Base-by-base conservation (phyloP, 176 grass and related monocot species). In the Poa annua region DNA sequence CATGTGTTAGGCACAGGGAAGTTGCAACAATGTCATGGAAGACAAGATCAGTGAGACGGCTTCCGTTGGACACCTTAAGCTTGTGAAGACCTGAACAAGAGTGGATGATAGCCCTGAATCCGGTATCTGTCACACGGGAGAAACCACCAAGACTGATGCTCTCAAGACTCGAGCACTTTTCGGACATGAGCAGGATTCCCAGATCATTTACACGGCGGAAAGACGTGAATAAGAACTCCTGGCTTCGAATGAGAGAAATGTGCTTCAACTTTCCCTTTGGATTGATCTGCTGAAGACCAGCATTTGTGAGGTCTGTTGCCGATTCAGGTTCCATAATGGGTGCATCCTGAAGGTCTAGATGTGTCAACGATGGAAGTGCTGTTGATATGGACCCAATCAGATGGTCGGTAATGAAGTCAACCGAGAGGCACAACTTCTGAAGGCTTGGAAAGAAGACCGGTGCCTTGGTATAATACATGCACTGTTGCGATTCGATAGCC, bases 21-120 rank as follows among this genome's bases (percentile, higher is more conserved):
- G 96, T 99, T 65, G 93, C 93, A 81, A 88, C 80, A 64, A 99
- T 99, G 81, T 99, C 96, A 87, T 99, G 93, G 89, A 99, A 99
- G 38, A 99, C 93, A 80, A 99, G 84, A 92, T 99, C 92, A 70
- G 96, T 98, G 48, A 99, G 84, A 54, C 93, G 87, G 42, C 86
- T 96, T 84, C 89, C 89, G 61, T 99, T 87, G 38, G 91, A 96
- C 20, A 99, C 83, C 80, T 88, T 95, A 83, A 99, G 89, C 76
- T 93, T 93, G n/a, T 80, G 83, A 72, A 99, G 91, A 26, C 91
- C 88, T 59, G 92, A 85, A 55, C 96, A 99, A 17, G 96, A 87
- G 68, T 96, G 96, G 54, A 99, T 93, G 50, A 99, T 88, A 49
- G 87, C 96, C 64, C 96, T 96, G 57, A 93, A 92, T 45, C 96